Evolutionary conservation across 177 flowering plant genomes (phyloP).

Genomic region (Tripterygium wilfordii): DNA sequence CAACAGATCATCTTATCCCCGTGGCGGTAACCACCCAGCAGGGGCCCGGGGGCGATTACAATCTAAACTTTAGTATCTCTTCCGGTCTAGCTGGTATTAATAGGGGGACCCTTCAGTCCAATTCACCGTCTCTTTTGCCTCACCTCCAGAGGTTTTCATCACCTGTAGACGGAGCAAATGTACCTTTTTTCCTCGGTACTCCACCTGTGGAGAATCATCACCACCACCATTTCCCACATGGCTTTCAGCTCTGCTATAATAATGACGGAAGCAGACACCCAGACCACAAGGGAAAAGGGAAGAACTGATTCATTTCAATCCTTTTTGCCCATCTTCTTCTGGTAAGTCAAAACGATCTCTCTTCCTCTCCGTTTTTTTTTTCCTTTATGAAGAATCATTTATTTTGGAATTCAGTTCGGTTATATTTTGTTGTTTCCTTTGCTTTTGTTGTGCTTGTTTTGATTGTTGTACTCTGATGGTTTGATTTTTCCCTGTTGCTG

Average conservation of each 20-base stretch:
- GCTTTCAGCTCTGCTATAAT: conserved; percentile 65
- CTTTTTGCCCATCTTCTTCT: conserved; percentile 5
- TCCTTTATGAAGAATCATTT: too few relatives aligned
- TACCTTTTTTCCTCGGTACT: conserved; percentile 56
- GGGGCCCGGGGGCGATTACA: conserved; percentile 31
- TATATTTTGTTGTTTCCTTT: not conserved
- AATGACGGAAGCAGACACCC: conserved; percentile 48
- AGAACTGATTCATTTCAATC: conserved; percentile 37
- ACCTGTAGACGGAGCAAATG: conserved; percentile 40
- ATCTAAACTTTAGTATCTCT: conserved; percentile 66
- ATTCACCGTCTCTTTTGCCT: conserved; percentile 61
- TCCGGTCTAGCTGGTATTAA: conserved; percentile 64
- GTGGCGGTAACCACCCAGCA: conserved; percentile 17
- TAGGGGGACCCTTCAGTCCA: conserved; percentile 99
- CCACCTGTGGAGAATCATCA: conserved; percentile 38
- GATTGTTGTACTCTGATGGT: not conserved
- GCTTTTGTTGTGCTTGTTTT: not conserved
- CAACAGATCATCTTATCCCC: conserved; percentile 54
- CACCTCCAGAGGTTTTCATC: conserved; percentile 73
- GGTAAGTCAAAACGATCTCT: too few relatives aligned
- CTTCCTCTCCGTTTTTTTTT: not conserved
- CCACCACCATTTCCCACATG: conserved; percentile 48
- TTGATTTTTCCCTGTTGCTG: not conserved
- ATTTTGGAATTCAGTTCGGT: not conserved
- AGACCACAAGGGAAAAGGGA: conserved; percentile 72